Evolutionary conservation across 768 basidiomycete species (phyloP).

Genomic region (Lyophyllum decastes): DNA sequence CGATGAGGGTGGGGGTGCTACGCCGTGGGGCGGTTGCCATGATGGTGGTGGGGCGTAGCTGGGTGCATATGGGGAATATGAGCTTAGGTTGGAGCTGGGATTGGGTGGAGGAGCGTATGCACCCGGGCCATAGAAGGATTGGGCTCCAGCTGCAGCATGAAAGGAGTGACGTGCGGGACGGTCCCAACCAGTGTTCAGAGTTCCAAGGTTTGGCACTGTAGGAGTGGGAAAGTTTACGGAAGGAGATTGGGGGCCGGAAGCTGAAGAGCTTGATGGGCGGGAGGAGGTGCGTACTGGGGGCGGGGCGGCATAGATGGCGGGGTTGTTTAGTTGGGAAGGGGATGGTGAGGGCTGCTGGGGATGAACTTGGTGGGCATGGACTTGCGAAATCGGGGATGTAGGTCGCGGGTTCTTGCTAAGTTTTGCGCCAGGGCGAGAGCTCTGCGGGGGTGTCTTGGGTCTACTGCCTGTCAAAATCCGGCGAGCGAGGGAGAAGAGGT

Average conservation of each 20-base stretch:
- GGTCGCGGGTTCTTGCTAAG: constrained; percentile 19
- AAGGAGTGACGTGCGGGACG: constrained; percentile 2
- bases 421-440: constrained; percentile 19
- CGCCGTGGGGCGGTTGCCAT: background rate
- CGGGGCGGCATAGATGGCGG: constrained; percentile 37
- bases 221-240: constrained; percentile 8
- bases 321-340: constrained; percentile 43
- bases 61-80: background rate
- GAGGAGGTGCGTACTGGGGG: constrained; percentile 23
- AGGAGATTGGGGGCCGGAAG: background rate
- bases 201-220: constrained; percentile 1
- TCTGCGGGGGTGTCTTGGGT: constrained; percentile 4
- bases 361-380: constrained; percentile 30
- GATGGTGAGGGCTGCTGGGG: constrained; percentile 40
- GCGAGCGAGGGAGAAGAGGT: background rate
- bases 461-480: constrained; percentile 7
- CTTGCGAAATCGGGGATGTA: constrained; percentile 24
- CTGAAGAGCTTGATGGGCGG: constrained; percentile 5
- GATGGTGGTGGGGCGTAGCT: background rate
- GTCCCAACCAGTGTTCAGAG: constrained; percentile 14
- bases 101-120: constrained; percentile 1
- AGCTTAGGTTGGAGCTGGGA: background rate
- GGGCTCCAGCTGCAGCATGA: background rate
- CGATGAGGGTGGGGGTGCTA: constrained; percentile 1
- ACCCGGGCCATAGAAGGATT: background rate